Percentiles rank a stretch among this genome's conserved stretches.
These are phyloP conservation scores for Pholiota microspora DNA, from an alignment of 768 basidiomycete genomes.

Conservation along the genomic window DNA sequence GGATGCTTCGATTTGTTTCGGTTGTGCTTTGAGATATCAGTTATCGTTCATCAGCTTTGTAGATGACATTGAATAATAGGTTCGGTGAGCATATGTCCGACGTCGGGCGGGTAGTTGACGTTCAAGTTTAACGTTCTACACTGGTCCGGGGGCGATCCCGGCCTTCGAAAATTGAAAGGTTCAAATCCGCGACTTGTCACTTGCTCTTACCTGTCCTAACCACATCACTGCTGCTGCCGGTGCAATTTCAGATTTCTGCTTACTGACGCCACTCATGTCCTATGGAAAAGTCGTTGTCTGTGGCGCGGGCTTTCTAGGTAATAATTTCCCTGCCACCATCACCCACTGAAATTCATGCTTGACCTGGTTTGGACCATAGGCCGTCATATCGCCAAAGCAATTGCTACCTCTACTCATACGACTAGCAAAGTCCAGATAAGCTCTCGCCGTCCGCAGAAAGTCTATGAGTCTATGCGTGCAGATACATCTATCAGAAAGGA, in stretches of 20 bases:
- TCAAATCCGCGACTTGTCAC: too few relatives aligned
- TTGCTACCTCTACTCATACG: slow-evolving; percentile 31
- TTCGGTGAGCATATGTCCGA: too few relatives aligned
- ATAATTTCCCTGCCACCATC: background rate
- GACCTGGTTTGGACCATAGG: slow-evolving; percentile 33
- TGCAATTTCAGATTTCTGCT: background rate
- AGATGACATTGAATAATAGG: too few relatives aligned
- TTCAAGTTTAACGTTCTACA: too few relatives aligned
- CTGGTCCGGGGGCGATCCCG: too few relatives aligned
- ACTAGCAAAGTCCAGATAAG: slow-evolving; percentile 46
- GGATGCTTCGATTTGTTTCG: too few relatives aligned
- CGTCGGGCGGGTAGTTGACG: too few relatives aligned
- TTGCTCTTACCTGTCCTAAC: too few relatives aligned
- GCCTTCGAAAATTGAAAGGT: too few relatives aligned
- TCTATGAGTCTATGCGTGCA: slow-evolving; percentile 31
- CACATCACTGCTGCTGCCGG: too few relatives aligned
- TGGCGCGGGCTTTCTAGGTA: slow-evolving; percentile 64
- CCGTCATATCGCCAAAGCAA: slow-evolving; percentile 54
- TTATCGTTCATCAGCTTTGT: too few relatives aligned
- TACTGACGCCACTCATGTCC: background rate
- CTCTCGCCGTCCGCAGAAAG: slow-evolving; percentile 52
- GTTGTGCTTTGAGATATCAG: too few relatives aligned
- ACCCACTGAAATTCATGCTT: background rate
- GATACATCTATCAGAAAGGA: slow-evolving; percentile 27
- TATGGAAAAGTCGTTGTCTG: slow-evolving; percentile 46